Evolutionary conservation across 1,139 yeast species (phyloP), one percentile per base, ranked within the genome.

Genomic region (Yamadazyma spencermartinsiae): DNA sequence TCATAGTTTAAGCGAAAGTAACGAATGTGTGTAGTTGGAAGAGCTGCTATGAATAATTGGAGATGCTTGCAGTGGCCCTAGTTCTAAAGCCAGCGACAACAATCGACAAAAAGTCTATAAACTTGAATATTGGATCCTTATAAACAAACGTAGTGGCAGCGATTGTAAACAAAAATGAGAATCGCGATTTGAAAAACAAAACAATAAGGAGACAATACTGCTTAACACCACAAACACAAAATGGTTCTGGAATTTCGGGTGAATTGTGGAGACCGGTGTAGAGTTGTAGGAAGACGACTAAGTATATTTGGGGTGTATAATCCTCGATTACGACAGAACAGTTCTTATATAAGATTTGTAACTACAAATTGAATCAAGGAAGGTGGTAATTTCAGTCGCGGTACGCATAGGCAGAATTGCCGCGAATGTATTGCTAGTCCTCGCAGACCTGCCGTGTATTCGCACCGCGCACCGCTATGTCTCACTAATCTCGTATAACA

Each of bases 1-100:
- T 48, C 52, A 48, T 48, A 17, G 26, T 27, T 24, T 23, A 17
- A 12, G 33, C 8, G 17, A 37, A 34, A 17, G 33, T 36, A 42
- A 42, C 40, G 45, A 39, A 18, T 34, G 41, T 37, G 39, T 33
- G 23, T 20, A 32, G 42, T 36, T 28, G 44, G 38, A 40, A 19
- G 9, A 10, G 20, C 11, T 15, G 19, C 17, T 16, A 28, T 11
- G 26, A n/a, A n/a, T n/a, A n/a, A n/a, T n/a, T n/a, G n/a, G n/a
- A n/a, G n/a, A n/a, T n/a, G n/a, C n/a, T n/a, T n/a, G n/a, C n/a
- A n/a, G n/a, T n/a, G n/a, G n/a, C n/a, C n/a, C n/a, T n/a, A n/a
- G n/a, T n/a, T n/a, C n/a, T n/a, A n/a, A n/a, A n/a, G n/a, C 9
- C 21, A 19, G 21, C 6, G 9, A 19, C 21, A 19, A 19, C 21